Base-by-base conservation (phyloP, 1,139 yeast species). In the Saccharomyces pastorianus region DNA sequence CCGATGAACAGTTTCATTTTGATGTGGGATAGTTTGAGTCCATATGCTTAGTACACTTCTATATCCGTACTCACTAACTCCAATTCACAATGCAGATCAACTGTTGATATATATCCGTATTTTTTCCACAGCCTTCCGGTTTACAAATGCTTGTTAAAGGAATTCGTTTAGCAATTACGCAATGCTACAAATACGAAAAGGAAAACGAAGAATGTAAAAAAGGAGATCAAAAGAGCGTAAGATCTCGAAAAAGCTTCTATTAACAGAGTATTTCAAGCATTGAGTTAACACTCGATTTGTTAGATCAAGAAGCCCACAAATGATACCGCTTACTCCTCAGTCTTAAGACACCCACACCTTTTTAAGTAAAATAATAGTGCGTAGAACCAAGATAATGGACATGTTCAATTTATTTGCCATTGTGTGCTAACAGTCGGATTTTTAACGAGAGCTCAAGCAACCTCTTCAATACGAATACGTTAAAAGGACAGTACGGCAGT, bases 1-100 rank as follows among this genome's bases (percentile, higher is more conserved):
- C 65, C 65, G 6, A 64, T 57, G 46, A 52, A 64, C 9, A 64
- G 48, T 49, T 53, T 58, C 61, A 63, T 61, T 26, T 7, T 28
- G 5, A 11, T 34, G 23, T 8, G 1, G 5, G 4, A 11, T 34
- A 11, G 13, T 6, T 14, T 5, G 9, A 34, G 6, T 34, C 11
- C 42, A 34, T 34, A 34, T 11, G 42, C 0, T 11, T 14, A 34
- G 11, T 3, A 14, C 42, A 14, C 8, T 1, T 4, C 9, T 34
- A 34, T 6, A 32, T 4, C 38, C 3, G 8, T 32, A 32, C 38
- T 32, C 38, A 32, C 7, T 32, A 6, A 32, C 1, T 6, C 8
- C 7, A 32, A 5, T 5, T 32, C 38, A 32, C 23, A 8, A 8
- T 34, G 17, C 17, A 8, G 11, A 17, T 34, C 8, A 2, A 32